Evolutionary conservation across 371 early-diverging fungal genomes (phyloP), one percentile per base, ranked within the genome.

Genomic region (Mucor circinelloides): DNA sequence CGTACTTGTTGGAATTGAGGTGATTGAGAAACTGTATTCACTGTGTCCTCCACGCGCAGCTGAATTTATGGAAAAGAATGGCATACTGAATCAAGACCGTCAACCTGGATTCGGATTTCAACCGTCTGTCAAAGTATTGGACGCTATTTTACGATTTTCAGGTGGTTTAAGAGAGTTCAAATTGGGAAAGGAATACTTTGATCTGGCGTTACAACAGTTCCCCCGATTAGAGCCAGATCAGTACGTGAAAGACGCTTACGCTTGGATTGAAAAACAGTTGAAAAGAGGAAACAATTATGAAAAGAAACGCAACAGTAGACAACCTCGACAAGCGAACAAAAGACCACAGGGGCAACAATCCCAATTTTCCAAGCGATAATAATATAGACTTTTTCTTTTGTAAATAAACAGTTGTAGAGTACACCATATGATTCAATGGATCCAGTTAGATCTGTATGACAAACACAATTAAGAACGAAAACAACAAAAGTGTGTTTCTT

Each of bases 71-170:
- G n/a, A 62, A 6, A 67, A 48, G 19, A 48, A 72, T 32, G 31
- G 62, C 3, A 19, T 46, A 5, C 15, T 12, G 6, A 30, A 31
- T 36, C 36, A 55, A 7, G 21, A 58, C 27, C 52, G 54, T 5
- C 58, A 50, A 9, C 17, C 63, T 32, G 68, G 73, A 6, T 68
- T 65, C 56, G 68, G 62, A 25, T 59, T 72, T 25, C 66, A 60
- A 38, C 69, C 70, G 1, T 68, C 79, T 6, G 46, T 64, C 6
- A 64, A 70, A 34, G 65, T 65, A 12, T 25, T 79, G 13, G 76
- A 76, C 58, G 61, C 59, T 1, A 74, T 79, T 13, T 57, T 79
- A 17, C 68, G 79, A 32, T 74, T 79, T 36, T 69, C 67, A 31
- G 77, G 74, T 7, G 63, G 62, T 7, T 12, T 68, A 5, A 52